phyloP scores from a whole-genome alignment of 768 basidiomycete species.

The Mrakia blollopis region DNA sequence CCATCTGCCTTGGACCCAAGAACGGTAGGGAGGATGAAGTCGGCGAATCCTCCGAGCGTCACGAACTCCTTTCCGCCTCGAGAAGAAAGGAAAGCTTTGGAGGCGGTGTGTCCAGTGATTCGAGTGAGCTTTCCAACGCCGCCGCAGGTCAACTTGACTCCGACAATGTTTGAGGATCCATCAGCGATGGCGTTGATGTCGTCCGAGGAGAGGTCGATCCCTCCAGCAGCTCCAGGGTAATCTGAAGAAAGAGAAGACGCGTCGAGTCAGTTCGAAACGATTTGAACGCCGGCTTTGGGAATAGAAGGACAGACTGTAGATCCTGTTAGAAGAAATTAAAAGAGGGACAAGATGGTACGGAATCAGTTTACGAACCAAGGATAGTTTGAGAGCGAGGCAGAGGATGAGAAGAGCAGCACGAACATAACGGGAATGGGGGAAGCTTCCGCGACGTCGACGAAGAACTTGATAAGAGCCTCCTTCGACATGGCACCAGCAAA shows the following conservation, averaged over 20 bases:
- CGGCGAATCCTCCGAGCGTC: constrained; percentile 77
- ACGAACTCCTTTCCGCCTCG: constrained; percentile 52
- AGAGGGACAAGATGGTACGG: no score
- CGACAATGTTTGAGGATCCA: constrained; percentile 70
- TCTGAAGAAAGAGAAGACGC: constrained; percentile 45
- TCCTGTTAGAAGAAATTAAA: constrained; percentile 35
- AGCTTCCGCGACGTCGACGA: constrained; percentile 66
- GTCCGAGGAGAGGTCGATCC: constrained; percentile 88
- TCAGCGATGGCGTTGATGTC: constrained; percentile 71
- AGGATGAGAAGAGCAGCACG: not conserved
- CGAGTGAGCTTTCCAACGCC: constrained; percentile 87
- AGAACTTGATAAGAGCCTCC: constrained; percentile 71
- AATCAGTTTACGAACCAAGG: no score
- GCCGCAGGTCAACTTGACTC: constrained; percentile 88
- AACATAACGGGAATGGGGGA: constrained; percentile 76
- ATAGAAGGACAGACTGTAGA: constrained; percentile 83
- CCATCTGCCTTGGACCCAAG: constrained; percentile 69
- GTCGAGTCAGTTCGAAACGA: not conserved
- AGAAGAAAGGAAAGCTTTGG: not conserved
- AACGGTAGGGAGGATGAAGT: constrained; percentile 70
- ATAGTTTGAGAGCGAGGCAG: not conserved
- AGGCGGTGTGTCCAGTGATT: constrained; percentile 12
- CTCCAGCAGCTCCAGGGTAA: constrained; percentile 75
- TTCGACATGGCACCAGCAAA: constrained; percentile 69
- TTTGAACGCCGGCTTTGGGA: not conserved